These are phyloP conservation scores for Kodamaea sp. DNA, from an alignment of 1,139 yeast species.

Conservation along the genomic window DNA sequence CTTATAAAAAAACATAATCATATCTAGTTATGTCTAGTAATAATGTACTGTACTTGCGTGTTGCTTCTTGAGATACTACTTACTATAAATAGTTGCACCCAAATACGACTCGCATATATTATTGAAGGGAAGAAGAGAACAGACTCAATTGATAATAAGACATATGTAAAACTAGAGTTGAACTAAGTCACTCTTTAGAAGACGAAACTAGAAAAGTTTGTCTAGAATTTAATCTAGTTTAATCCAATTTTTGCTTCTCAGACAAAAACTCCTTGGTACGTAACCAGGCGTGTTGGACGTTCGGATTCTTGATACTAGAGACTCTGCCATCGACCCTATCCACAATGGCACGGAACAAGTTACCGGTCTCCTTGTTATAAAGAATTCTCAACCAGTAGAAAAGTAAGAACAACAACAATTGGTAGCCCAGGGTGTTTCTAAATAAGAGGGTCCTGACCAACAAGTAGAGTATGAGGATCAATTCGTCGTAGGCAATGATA, in stretches of 20 bases:
- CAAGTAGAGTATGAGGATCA: constrained; percentile 53
- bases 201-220: no score
- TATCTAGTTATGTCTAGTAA: no score
- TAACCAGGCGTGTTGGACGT: constrained; percentile 47
- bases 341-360: constrained; percentile 42
- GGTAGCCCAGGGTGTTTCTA: constrained; percentile 69
- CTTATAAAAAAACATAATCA: no score
- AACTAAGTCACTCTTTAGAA: no score
- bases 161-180: no score
- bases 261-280: constrained; percentile 41
- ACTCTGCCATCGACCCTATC: constrained; percentile 46
- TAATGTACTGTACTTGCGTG: no score
- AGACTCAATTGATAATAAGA: no score
- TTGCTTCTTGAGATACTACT: no score
- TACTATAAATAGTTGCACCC: no score
- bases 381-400: constrained; percentile 73
- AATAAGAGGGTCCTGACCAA: constrained; percentile 59
- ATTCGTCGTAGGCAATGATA: constrained; percentile 61
- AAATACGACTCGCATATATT: no score
- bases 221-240: no score
- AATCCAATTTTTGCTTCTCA: constrained; percentile 26
- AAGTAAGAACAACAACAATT: constrained; percentile 53
- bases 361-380: constrained; percentile 51
- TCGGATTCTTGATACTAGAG: constrained; percentile 43
- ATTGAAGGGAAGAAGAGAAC: no score